Evolutionary conservation across 1,284 basidiomycete genomes (phyloP), one percentile per base, ranked within the genome.

Genomic region (Singerocomus inundabilis): DNA sequence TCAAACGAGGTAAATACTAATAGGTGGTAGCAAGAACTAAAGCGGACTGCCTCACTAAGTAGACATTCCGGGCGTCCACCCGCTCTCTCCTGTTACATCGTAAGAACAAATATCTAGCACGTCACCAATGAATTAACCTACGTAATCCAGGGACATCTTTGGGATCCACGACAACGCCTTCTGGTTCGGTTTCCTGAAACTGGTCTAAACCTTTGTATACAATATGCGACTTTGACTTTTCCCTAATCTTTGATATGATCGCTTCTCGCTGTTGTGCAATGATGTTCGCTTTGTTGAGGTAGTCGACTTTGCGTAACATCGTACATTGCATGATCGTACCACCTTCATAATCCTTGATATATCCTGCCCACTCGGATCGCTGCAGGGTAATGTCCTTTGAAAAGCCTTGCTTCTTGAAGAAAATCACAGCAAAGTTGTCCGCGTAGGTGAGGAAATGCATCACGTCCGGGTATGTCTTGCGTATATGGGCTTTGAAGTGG

Each of bases 331-430:
- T 98, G 72, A 99, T 91, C 39, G 97, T 99, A n/a, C 94, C 96
- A 41, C 97, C 97, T 68, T 99, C 97, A 70, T 99, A 99, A 69
- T 99, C 97, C 70, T 99, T 99, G 83, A 99, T 99, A 70, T 99
- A 99, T 1, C 96, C 97, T 1, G 96, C 95, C 97, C 97, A 99
- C 4, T 90, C 78, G 2, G 91, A 85, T 34, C 95, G 83, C 51
- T 91, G 88, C 16, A 97, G 81, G 0, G 87, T 89, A 58, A 99
- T 97, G 57, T 99, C 95, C 70, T 98, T 99, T 1, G 93, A 92
- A 72, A 99, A 99, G 0, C 96, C 95, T 72, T 98, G 96, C 70
- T 99, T 99, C 68, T 95, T 94, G 75, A 99, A 99, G 72, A 98
- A 99, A 6, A 97, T 97, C 45, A 99, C 95, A 9, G 96, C 95